These are phyloP conservation scores for Exophiala sideris DNA, from an alignment of 2,329 filamentous ascomycete genomes.

Conservation along the genomic window DNA sequence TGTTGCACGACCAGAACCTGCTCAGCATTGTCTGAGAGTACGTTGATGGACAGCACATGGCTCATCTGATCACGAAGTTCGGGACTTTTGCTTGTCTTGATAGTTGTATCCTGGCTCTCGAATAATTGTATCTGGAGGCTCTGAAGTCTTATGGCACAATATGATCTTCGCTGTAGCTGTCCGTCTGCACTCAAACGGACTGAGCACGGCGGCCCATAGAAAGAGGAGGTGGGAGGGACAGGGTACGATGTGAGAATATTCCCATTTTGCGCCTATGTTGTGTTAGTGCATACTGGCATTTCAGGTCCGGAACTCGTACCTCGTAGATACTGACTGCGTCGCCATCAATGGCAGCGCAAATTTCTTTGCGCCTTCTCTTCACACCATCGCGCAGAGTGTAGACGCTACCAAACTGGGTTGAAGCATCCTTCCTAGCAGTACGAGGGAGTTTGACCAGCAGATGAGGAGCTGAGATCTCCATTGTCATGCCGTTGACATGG, in stretches of 20 bases:
- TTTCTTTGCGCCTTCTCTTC: constrained; percentile 61
- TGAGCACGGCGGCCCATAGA: constrained; percentile 57
- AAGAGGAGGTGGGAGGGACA: constrained; percentile 57
- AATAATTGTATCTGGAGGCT: constrained; percentile 55
- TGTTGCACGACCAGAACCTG: constrained; percentile 41
- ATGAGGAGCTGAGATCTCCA: constrained; percentile 45
- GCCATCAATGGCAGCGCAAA: constrained; percentile 58
- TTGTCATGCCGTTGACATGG: constrained; percentile 24
- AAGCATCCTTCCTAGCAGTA: constrained; percentile 39
- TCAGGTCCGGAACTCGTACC: constrained; percentile 37
- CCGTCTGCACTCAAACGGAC: constrained; percentile 50
- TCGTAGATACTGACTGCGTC: constrained; percentile 63
- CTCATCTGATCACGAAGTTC: constrained; percentile 37
- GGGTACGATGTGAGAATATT: constrained; percentile 60
- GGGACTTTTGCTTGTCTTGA: constrained; percentile 29
- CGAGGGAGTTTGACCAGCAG: constrained; percentile 46
- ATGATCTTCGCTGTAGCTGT: constrained; percentile 53
- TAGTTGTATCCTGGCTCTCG: constrained; percentile 42
- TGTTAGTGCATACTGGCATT: not conserved
- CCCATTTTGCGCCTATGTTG: constrained; percentile 56
- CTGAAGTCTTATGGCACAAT: constrained; percentile 49
- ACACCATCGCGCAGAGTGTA: constrained; percentile 53
- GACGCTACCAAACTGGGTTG: constrained; percentile 46
- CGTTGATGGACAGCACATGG: constrained; percentile 37
- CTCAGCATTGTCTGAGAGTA: not conserved